Percentiles rank a stretch among this genome's conserved stretches.
Conservation (phyloP, 23 red algal genomes). For the Gracilariopsis chorda region DNA sequence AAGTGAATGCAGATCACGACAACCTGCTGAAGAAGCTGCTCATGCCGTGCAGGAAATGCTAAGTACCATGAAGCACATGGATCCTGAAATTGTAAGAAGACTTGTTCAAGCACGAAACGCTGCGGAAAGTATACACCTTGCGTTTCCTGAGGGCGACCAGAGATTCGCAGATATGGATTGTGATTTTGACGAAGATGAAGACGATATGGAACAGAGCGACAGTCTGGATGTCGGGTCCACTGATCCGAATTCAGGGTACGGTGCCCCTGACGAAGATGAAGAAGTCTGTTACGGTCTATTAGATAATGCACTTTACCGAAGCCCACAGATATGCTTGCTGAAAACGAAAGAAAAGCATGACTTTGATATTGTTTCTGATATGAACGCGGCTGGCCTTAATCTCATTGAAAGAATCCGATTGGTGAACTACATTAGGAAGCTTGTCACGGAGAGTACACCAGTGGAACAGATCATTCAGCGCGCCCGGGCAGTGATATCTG, state of each 20-base stretch:
- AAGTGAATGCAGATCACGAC: slow-evolving; percentile 10
- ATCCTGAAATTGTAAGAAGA: slow-evolving; percentile 30
- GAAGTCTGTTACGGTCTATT: slow-evolving; percentile 37
- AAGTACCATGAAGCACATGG: slow-evolving; percentile 24
- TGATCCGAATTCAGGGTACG: neutral
- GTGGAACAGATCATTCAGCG: neutral
- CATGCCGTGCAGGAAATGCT: slow-evolving; percentile 17
- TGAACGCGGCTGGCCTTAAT: slow-evolving; percentile 4
- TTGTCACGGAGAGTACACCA: neutral
- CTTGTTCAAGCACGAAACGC: slow-evolving; percentile 41
- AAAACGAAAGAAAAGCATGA: neutral
- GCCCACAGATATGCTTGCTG: neutral
- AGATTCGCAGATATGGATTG: slow-evolving; percentile 10
- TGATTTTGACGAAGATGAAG: slow-evolving; percentile 16
- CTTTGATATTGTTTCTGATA: slow-evolving; percentile 47
- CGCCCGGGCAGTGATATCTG: neutral
- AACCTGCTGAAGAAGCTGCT: slow-evolving; percentile 29
- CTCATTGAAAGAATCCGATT: slow-evolving; percentile 49
- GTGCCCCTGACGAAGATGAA: neutral
- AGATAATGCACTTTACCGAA: slow-evolving; percentile 3
- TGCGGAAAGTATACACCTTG: slow-evolving; percentile 19
- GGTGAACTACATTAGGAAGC: slow-evolving; percentile 24
- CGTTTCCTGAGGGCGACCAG: slow-evolving; percentile 47
- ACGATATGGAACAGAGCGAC: slow-evolving; percentile 4
- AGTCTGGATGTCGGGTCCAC: neutral